A percentile compares a stretch with the other conserved stretches of the same genome.
Evolutionary conservation across 768 basidiomycete species (phyloP).

Genomic region (Trametes cubensis): DNA sequence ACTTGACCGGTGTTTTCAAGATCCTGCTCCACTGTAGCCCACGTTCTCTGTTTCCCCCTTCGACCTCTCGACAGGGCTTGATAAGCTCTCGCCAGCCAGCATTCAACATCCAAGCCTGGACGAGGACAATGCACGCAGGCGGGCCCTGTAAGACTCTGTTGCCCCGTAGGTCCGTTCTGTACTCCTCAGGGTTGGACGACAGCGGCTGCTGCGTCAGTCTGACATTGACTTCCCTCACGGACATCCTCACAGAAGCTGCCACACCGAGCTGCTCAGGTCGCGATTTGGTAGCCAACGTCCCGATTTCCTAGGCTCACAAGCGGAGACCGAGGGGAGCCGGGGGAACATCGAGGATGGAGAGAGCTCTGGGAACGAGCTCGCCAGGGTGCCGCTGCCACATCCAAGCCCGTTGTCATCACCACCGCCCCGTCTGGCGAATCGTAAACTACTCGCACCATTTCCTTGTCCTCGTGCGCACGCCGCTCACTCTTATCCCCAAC

Average conservation of each 20-base stretch:
- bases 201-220: constrained; percentile 1
- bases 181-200: constrained; percentile 3
- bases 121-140: constrained; percentile 12
- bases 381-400: neutral
- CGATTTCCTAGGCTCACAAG: neutral
- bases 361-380: constrained; percentile 7
- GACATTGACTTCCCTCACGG: neutral
- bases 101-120: constrained; percentile 22
- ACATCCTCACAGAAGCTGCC: neutral
- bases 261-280: too few species aligned
- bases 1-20: neutral
- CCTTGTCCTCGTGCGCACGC: neutral
- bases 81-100: constrained; percentile 15
- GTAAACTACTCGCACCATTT: neutral
- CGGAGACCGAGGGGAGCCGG: constrained; percentile 4
- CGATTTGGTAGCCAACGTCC: too few species aligned
- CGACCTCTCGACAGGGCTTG: neutral
- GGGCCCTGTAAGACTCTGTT: constrained; percentile 9
- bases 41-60: too few species aligned
- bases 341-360: constrained; percentile 18
- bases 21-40: too few species aligned
- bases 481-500: too few species aligned
- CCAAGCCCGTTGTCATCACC: neutral
- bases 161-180: neutral
- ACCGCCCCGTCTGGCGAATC: neutral